Percentiles rank a stretch among this genome's conserved stretches.
These are phyloP conservation scores for Triticum dicoccoides DNA, from an alignment of 176 grass and related monocot genomes.

Conservation along the genomic window DNA sequence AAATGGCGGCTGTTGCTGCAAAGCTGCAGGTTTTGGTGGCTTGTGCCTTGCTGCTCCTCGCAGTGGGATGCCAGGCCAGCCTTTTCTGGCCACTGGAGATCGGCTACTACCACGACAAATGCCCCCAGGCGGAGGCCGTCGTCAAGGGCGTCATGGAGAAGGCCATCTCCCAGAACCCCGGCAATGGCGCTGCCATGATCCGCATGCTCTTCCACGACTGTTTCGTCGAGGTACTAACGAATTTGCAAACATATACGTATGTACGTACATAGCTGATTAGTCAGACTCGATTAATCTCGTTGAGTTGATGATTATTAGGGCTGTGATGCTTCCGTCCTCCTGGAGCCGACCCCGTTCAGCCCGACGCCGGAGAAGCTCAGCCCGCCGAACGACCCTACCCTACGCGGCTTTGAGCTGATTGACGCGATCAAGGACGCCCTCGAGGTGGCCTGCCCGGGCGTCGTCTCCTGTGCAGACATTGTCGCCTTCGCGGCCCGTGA, in stretches of 20 bases:
- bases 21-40: not conserved
- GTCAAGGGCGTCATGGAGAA: not conserved
- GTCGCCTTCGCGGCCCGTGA: not conserved
- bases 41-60: not conserved
- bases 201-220: slow-evolving; percentile 58
- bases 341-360: not conserved
- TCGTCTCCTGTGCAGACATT: not conserved
- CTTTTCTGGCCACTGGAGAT: slow-evolving; percentile 3
- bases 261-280: not conserved
- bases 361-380: not conserved
- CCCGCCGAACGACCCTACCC: not conserved
- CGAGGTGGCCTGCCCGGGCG: not conserved
- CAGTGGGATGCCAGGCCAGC: not conserved
- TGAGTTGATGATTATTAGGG: not conserved
- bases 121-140: not conserved
- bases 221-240: too few relatives aligned
- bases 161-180: slow-evolving; percentile 6
- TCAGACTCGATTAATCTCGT: not conserved
- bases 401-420: slow-evolving; percentile 1
- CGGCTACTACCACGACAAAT: not conserved
- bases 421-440: slow-evolving; percentile 1
- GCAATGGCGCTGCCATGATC: slow-evolving; percentile 40
- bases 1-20: not conserved
- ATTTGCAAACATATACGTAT: not conserved
- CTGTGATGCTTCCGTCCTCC: not conserved